Evolutionary conservation across 495 filamentous ascomycete genomes (phyloP).

Genomic region (Daldinia childiae): DNA sequence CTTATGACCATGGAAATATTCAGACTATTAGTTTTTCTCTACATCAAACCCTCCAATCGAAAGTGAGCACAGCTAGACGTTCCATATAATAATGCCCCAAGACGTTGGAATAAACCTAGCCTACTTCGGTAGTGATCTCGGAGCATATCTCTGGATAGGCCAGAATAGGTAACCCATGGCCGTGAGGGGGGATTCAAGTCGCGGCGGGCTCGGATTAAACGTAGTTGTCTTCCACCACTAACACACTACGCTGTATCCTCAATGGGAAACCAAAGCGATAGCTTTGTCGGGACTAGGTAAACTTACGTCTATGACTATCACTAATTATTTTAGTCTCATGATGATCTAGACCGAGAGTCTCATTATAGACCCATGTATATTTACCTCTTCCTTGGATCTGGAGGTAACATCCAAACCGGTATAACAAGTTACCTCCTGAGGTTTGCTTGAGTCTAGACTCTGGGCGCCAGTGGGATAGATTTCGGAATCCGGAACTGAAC

Average conservation of each 20-base stretch:
- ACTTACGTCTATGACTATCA: not conserved
- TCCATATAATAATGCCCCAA: not conserved
- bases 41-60: conserved; percentile 17
- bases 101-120: too few species aligned
- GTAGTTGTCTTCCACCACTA: not conserved
- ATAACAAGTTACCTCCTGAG: conserved; percentile 5
- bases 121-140: too few species aligned
- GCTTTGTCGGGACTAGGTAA: conserved; percentile 12
- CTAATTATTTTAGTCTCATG: not conserved
- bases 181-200: too few species aligned
- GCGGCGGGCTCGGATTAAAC: too few species aligned
- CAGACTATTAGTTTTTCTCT: conserved; percentile 12
- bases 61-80: conserved; percentile 1
- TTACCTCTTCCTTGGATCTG: not conserved
- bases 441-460: conserved; percentile 6
- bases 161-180: too few species aligned
- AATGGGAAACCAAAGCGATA: conserved; percentile 7
- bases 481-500: not conserved
- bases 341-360: conserved; percentile 13
- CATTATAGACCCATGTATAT: conserved; percentile 1
- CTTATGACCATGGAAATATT: not conserved
- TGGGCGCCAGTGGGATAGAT: conserved; percentile 2
- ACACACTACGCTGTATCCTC: not conserved
- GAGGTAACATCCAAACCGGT: conserved; percentile 10
- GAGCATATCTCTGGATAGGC: too few species aligned